Evolutionary conservation across 2,329 filamentous ascomycete genomes (phyloP), one percentile per base, ranked within the genome.

Genomic region (Talaromyces piceae): DNA sequence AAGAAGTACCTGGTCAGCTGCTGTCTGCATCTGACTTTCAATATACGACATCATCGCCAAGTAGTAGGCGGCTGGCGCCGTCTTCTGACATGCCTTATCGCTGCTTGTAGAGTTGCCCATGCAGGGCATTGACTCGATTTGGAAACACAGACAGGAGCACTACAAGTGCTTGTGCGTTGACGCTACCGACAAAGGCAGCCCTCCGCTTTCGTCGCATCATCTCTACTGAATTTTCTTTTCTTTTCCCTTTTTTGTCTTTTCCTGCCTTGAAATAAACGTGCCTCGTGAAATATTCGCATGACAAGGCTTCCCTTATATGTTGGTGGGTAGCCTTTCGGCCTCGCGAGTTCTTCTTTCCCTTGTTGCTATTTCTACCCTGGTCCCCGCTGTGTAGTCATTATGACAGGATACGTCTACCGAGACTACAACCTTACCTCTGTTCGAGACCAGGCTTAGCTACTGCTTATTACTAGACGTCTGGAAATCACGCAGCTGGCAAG

Each of bases 181-280:
- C 20, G 3, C 3, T 20, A 30, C 28, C 28, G 28, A 13, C 28
- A 54, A 47, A 30, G 18, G 67, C 31, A 56, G 56, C 59, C 57
- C 58, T 65, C 53, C 59, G 58, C 49, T 47, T 68, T 44, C 59
- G 56, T 47, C 62, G 62, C 12, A 16, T 39, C 20, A 16, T 25
- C 3, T n/a, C n/a, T n/a, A n/a, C n/a, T n/a, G n/a, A n/a, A n/a
- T n/a, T n/a, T n/a, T n/a, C n/a, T n/a, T n/a, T n/a, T n/a, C n/a
- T n/a, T n/a, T n/a, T n/a, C n/a, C n/a, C n/a, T n/a, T n/a, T n/a
- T n/a, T 22, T 27, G n/a, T 12, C 13, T 47, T 33, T 27, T 9
- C 3, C n/a, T n/a, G n/a, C n/a, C n/a, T 26, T 13, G 20, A 23
- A 26, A 47, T 41, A 43, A n/a, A 33, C 22, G 41, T 27, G 16